A percentile compares a stretch with the other conserved stretches of the same genome.
These are phyloP conservation scores for Glycine latifolia DNA, from an alignment of 306 rosid genomes.

Conservation along the genomic window DNA sequence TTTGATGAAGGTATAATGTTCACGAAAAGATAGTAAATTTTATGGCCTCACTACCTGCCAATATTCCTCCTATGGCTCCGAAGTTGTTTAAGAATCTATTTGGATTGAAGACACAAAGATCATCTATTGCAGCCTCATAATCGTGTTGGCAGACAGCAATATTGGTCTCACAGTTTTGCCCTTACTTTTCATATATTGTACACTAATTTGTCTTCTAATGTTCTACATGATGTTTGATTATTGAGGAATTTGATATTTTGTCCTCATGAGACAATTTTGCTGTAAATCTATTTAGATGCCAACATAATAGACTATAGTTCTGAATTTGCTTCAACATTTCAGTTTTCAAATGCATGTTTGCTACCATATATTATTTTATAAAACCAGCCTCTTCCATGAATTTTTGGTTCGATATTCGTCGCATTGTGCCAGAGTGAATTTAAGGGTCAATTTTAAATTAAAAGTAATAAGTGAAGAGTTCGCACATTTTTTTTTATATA, in stretches of 20 bases:
- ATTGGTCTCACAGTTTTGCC: conserved; percentile 34
- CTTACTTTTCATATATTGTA: conserved; percentile 22
- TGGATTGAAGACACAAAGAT: conserved; percentile 61
- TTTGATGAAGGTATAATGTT: conserved; percentile 69
- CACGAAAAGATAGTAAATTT: conserved; percentile 90
- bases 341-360: background rate
- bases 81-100: conserved; percentile 72
- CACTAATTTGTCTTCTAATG: conserved; percentile 18
- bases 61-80: conserved; percentile 68
- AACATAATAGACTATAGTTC: background rate
- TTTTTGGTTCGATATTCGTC: too few relatives aligned
- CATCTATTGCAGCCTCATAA: conserved; percentile 52
- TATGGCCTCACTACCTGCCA: conserved; percentile 69
- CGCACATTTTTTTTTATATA: too few relatives aligned
- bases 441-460: too few relatives aligned
- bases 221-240: conserved; percentile 33
- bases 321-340: background rate
- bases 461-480: too few relatives aligned
- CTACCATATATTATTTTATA: background rate
- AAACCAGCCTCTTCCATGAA: background rate
- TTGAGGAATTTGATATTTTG: conserved; percentile 26
- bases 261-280: background rate
- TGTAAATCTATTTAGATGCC: conserved; percentile 9
- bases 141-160: conserved; percentile 30
- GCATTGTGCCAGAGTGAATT: too few relatives aligned